Evolutionary conservation across 495 filamentous ascomycete species (phyloP), one percentile per base, ranked within the genome.

Genomic region (Talaromyces trachyspermus): DNA sequence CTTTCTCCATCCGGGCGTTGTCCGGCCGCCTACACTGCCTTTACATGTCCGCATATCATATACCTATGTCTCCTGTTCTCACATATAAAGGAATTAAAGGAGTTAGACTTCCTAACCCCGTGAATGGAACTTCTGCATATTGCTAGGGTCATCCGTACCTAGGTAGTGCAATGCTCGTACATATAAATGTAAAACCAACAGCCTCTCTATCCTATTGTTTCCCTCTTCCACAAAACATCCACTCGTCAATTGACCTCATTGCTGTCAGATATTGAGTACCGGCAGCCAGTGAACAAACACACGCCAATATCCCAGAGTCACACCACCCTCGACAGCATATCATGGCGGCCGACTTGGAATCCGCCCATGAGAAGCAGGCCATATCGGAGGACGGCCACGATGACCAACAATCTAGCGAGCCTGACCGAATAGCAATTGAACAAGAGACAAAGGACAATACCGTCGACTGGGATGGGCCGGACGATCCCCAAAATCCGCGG

Each of bases 401-500:
- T 30, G 27, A 30, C 27, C 27, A 30, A 30, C 27, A 30, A 30
- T 18, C 35, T 18, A 18, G 35, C 35, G 10, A 38, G 10, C 17
- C 35, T 38, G 35, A 11, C 17, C 35, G 14, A 18, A 11, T n/a
- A 38, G 35, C 35, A 38, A 38, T 38, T 11, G 35, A 18, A 38
- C 35, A 38, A 11, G 35, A 38, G 17, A 38, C 35, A 18, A 38
- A 38, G 35, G 40, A 49, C 26, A 55, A 61, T 22, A 56, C 61
- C 29, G 59, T 67, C 35, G 74, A 77, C 53, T 79, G 71, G 65
- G 66, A 76, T 54, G 75, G 75, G 43, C 67, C 75, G 17, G 63
- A 76, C 35, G 78, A 83, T 56, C 65, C 67, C 6, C 61, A 68
- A n/a, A 81, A 81, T 53, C 80, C 80, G 4, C 66, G 70, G 51